Conservation (phyloP, 2,329 filamentous ascomycete species). For the Immersiporthe knoxdaviesiana region DNA sequence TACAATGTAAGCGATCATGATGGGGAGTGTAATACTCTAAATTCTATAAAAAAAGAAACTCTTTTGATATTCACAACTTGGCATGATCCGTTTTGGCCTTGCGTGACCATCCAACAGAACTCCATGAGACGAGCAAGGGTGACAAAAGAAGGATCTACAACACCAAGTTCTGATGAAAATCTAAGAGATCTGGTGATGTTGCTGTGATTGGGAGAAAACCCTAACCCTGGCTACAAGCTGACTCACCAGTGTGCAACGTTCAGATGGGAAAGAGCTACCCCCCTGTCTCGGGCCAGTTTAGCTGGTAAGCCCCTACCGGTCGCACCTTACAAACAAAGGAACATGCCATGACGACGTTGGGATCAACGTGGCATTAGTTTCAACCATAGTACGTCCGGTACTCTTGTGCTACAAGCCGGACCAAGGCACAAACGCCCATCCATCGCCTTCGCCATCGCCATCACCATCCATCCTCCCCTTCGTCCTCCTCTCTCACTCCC, state of each 20-base stretch:
- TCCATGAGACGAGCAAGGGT: no score
- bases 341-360: constrained; percentile 22
- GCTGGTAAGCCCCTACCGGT: constrained; percentile 6
- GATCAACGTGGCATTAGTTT: constrained; percentile 32
- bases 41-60: neutral
- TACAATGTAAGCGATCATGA: neutral
- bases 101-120: neutral
- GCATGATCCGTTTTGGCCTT: neutral
- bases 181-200: no score
- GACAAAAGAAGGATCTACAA: neutral
- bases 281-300: neutral
- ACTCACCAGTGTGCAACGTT: neutral
- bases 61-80: neutral
- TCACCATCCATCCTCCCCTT: neutral
- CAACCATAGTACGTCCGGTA: neutral
- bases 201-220: no score
- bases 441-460: constrained; percentile 26
- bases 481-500: neutral
- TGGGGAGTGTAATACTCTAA: neutral
- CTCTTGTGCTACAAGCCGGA: constrained; percentile 29
- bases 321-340: neutral
- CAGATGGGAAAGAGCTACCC: neutral
- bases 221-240: constrained; percentile 1
- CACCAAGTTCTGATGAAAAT: no score
- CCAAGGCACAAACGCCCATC: neutral